phyloP scores from a whole-genome alignment of 2,329 filamentous ascomycete genomes.

The Aspergillus ibericus region DNA sequence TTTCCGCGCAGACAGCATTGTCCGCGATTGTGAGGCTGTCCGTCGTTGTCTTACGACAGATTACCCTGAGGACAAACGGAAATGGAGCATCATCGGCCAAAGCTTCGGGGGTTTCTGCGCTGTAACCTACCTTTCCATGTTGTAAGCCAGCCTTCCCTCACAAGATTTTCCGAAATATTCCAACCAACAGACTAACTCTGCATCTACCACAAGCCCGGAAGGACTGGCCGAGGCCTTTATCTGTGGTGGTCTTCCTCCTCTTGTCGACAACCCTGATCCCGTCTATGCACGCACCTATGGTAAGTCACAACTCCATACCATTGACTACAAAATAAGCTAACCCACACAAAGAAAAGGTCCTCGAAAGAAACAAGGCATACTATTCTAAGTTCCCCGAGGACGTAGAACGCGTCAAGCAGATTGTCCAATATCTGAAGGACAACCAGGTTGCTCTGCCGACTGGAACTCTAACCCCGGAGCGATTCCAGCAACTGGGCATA shows the following conservation, averaged over 20 bases:
- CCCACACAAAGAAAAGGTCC: conserved; percentile 55
- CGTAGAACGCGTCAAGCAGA: conserved; percentile 62
- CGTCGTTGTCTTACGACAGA: conserved; percentile 70
- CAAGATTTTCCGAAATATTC: not conserved
- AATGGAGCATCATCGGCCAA: conserved; percentile 87
- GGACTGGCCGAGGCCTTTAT: conserved; percentile 80
- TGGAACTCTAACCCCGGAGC: conserved; percentile 68
- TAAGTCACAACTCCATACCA: conserved; percentile 19
- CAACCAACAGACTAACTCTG: not conserved
- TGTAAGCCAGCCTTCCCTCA: conserved; percentile 37
- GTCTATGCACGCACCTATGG: conserved; percentile 72
- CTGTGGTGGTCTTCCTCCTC: conserved; percentile 78
- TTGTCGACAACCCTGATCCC: conserved; percentile 69
- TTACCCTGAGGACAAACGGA: conserved; percentile 67
- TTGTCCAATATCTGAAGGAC: conserved; percentile 65
- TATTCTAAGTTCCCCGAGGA: conserved; percentile 87
- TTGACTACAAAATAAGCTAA: conserved; percentile 13
- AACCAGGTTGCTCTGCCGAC: conserved; percentile 67
- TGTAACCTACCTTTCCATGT: conserved; percentile 79
- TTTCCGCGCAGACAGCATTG: conserved; percentile 88
- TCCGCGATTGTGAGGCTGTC: conserved; percentile 84
- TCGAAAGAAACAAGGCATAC: conserved; percentile 72
- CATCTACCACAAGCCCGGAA: conserved; percentile 55
- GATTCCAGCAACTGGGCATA: conserved; percentile 77
- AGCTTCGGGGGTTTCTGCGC: conserved; percentile 88